A percentile compares a stretch with the other conserved stretches of the same genome.
Conservation (phyloP, 202 grass and related monocot genomes). For the Alloteropsis angusta region DNA sequence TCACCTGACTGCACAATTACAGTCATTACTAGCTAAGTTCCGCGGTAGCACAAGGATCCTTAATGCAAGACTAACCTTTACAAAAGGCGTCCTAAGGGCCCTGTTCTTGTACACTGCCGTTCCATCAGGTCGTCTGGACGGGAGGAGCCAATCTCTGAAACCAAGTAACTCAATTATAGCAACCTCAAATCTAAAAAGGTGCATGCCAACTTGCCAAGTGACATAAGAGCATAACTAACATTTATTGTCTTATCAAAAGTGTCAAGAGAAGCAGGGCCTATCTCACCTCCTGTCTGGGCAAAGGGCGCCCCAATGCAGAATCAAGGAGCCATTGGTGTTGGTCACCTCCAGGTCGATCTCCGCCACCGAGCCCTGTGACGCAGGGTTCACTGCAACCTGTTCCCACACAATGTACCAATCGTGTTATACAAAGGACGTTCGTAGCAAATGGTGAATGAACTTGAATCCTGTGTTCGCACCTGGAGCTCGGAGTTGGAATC, state of each 20-base stretch:
- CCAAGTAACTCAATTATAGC: slow-evolving; percentile 14
- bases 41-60: background rate
- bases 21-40: slow-evolving; percentile 8
- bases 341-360: slow-evolving; percentile 56
- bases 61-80: slow-evolving; percentile 41
- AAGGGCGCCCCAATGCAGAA: slow-evolving; percentile 83
- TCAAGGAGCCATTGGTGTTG: slow-evolving; percentile 46
- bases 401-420: slow-evolving; percentile 17
- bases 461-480: slow-evolving; percentile 24
- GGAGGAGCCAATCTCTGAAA: slow-evolving; percentile 75
- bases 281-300: slow-evolving; percentile 37
- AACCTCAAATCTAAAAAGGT: background rate
- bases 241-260: background rate
- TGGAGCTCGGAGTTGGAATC: slow-evolving; percentile 71
- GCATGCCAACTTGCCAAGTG: background rate
- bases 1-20: slow-evolving; percentile 51
- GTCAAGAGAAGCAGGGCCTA: background rate
- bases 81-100: slow-evolving; percentile 76
- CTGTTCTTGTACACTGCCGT: slow-evolving; percentile 61
- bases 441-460: slow-evolving; percentile 3
- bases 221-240: background rate
- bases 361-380: slow-evolving; percentile 10
- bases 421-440: background rate
- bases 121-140: slow-evolving; percentile 55
- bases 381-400: slow-evolving; percentile 50